Evolutionary conservation across 805 yeast genomes (phyloP).

Genomic region (Yamadazyma paraphyllophila): DNA sequence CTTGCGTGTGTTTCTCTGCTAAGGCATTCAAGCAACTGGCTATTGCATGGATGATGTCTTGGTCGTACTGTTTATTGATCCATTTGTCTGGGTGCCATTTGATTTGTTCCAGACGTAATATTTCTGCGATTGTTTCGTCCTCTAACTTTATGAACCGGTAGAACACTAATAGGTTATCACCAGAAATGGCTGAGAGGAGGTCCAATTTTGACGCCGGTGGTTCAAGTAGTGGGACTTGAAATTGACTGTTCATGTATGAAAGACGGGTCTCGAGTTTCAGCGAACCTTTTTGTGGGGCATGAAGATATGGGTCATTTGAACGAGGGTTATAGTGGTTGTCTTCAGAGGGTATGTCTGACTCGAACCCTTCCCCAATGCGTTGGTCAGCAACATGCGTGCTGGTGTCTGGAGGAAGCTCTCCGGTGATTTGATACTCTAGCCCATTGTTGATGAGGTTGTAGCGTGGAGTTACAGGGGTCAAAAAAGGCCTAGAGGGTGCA

Average conservation of each 20-base stretch:
- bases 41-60: conserved; percentile 27
- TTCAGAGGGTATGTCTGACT: not conserved
- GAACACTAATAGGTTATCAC: conserved; percentile 23
- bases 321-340: conserved; percentile 8
- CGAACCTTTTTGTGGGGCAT: conserved; percentile 5
- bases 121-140: conserved; percentile 16
- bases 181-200: conserved; percentile 18
- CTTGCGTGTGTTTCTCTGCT: conserved; percentile 14
- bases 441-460: conserved; percentile 12
- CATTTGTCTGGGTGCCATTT: conserved; percentile 75
- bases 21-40: conserved; percentile 32
- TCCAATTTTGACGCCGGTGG: conserved; percentile 12
- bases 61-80: conserved; percentile 26
- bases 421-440: conserved; percentile 3
- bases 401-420: conserved; percentile 8
- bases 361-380: conserved; percentile 21
- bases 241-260: conserved; percentile 6
- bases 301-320: conserved; percentile 16
- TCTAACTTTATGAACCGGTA: conserved; percentile 20
- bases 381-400: conserved; percentile 37
- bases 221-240: conserved; percentile 14
- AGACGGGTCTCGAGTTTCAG: not conserved
- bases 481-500: too few species aligned
- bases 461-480: not conserved
- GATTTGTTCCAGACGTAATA: conserved; percentile 49